Conservation (phyloP, 805 yeast genomes). For the Myxozyma mucilagina region DNA sequence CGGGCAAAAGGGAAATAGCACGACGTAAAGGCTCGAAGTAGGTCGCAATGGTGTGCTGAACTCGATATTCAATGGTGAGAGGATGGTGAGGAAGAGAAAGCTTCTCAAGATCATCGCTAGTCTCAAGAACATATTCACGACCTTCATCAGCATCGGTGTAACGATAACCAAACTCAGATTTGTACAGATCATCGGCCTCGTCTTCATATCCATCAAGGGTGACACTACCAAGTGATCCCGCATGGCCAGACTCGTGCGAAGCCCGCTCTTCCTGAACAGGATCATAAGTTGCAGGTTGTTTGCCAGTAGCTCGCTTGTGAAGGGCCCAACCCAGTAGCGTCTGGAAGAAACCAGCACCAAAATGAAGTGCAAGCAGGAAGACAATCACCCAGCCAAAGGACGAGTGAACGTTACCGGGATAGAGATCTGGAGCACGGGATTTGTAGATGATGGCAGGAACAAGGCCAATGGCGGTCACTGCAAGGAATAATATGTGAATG, state of each 20-base stretch:
- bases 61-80: constrained; percentile 22
- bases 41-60: constrained; percentile 21
- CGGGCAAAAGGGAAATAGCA: constrained; percentile 30
- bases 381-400: constrained; percentile 64
- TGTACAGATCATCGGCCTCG: constrained; percentile 3
- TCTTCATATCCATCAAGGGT: constrained; percentile 24
- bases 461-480: constrained; percentile 51
- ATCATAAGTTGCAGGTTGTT: constrained; percentile 1
- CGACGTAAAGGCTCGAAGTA: constrained; percentile 21
- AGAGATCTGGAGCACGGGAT: constrained; percentile 60
- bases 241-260: constrained; percentile 12
- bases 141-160: constrained; percentile 40
- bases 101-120: constrained; percentile 24
- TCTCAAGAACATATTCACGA: constrained; percentile 28
- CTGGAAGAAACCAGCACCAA: constrained; percentile 53
- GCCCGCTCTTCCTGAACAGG: constrained; percentile 3
- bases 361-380: constrained; percentile 55
- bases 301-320: constrained; percentile 7
- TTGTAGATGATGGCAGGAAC: constrained; percentile 54
- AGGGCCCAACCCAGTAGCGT: constrained; percentile 50
- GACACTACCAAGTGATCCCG: constrained; percentile 15
- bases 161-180: constrained; percentile 26
- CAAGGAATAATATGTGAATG: constrained; percentile 53
- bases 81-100: constrained; percentile 19
- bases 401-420: constrained; percentile 74